phyloP scores from a whole-genome alignment of 768 basidiomycete species.

The Pleurotus djamor region DNA sequence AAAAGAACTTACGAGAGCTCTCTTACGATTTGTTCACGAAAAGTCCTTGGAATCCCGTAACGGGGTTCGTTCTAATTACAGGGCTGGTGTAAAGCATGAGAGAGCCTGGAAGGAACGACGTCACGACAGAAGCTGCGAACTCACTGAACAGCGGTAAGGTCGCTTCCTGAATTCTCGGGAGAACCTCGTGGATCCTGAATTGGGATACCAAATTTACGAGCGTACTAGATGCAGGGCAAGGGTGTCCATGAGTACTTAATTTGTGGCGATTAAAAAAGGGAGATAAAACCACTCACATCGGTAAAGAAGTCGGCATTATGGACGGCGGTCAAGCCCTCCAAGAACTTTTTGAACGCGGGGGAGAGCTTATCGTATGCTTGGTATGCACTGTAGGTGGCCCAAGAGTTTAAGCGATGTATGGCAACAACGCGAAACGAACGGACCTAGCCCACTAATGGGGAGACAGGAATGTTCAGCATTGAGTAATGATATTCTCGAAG shows the following conservation, averaged over 20 bases:
- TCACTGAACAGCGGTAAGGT: conserved; percentile 50
- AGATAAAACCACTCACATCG: conserved; percentile 20
- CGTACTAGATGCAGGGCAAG: conserved; percentile 17
- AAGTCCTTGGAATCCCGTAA: conserved; percentile 57
- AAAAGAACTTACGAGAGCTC: conserved; percentile 5
- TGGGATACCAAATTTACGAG: conserved; percentile 20
- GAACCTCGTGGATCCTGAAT: conserved; percentile 46
- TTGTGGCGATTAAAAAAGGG: neutral
- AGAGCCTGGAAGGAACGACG: neutral
- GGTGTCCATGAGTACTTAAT: neutral
- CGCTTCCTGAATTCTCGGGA: conserved; percentile 47
- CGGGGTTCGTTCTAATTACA: conserved; percentile 55
- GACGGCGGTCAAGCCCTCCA: conserved; percentile 57
- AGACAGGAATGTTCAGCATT: neutral
- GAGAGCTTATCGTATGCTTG: conserved; percentile 67
- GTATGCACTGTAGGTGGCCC: conserved; percentile 34
- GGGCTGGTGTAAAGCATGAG: conserved; percentile 23
- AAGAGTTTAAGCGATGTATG: neutral
- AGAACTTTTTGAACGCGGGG: conserved; percentile 46
- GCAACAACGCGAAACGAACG: neutral
- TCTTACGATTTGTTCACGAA: conserved; percentile 49
- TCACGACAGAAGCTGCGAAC: conserved; percentile 9
- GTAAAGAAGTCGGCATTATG: conserved; percentile 46
- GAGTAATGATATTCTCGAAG: neutral
- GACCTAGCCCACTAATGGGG: conserved; percentile 36